Evolutionary conservation across 495 filamentous ascomycete genomes (phyloP), one percentile per base, ranked within the genome.

Genomic region (Cercophora samala): DNA sequence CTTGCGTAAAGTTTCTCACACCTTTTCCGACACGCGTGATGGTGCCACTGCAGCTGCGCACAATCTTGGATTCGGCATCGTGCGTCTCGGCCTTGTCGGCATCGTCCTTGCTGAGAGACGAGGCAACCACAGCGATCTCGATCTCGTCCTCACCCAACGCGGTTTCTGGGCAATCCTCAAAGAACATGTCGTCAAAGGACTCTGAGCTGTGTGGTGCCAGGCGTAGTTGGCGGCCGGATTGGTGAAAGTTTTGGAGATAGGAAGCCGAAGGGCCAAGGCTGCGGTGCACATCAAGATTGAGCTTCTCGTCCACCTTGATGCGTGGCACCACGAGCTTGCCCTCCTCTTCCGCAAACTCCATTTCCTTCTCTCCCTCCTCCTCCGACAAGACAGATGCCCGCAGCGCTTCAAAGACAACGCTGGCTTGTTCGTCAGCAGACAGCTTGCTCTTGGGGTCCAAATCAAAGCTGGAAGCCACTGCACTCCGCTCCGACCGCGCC

Each of bases 111-210:
- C 69, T 70, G 11, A 72, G 51, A 8, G 62, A 52, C 17, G 58
- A 75, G 29, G 80, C 80, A 19, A 68, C 71, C 22, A 83, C 73
- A 22, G 70, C 32, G 23, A 85, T 73, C 60, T 85, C 81, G 15
- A 85, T 73, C 58, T 81, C 77, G 23, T 78, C 73, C 4, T 71
- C 73, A 5, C 29, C 65, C 26, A 79, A 64, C 1, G 59, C 53
- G 17, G 64, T 52, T 17, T 70, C 62, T 21, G 59, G 42, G 5
- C 54, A 58, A 46, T 80, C 77, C 54, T 76, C 71, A 32, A 80
- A 80, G 67, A 69, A 74, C 22, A 78, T 63, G 15, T 67, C 67
- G 8, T 64, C 56, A 1, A 66, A 59, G 0, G 62, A 61, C 6
- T 64, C 64, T 9, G 66, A 60, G 3, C 29, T 42, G 4, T 68